Conservation (phyloP, 129 eudicot species). For the Calendula officinalis region DNA sequence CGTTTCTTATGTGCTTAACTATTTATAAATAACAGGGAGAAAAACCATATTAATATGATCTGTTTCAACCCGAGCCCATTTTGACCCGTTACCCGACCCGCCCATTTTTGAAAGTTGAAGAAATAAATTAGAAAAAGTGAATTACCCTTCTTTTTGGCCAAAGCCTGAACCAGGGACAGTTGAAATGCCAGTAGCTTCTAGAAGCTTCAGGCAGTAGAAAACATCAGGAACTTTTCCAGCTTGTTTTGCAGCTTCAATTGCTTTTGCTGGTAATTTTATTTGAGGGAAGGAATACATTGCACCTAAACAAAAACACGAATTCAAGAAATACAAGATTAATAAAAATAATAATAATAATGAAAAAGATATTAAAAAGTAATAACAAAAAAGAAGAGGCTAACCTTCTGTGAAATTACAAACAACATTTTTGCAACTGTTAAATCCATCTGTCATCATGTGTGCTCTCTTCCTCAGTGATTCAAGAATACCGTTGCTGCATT, state of each 20-base stretch:
- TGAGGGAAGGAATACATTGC: slow-evolving; percentile 99
- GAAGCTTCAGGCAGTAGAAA: slow-evolving; percentile 87
- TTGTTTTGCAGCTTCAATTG: slow-evolving; percentile 74
- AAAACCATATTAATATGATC: no score
- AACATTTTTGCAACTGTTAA: slow-evolving; percentile 94
- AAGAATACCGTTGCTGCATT: slow-evolving; percentile 89
- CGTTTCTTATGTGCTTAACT: no score
- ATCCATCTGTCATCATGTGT: slow-evolving; percentile 92
- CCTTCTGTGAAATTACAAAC: slow-evolving; percentile 98
- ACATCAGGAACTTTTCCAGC: slow-evolving; percentile 93
- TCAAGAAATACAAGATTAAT: not conserved
- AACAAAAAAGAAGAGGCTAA: slow-evolving; percentile 8
- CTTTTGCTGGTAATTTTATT: slow-evolving; percentile 79
- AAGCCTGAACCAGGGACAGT: slow-evolving; percentile 99
- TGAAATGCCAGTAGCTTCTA: slow-evolving; percentile 97
- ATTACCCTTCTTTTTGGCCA: slow-evolving; percentile 92
- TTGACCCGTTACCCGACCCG: not conserved
- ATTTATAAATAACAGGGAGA: no score
- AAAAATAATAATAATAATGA: not conserved
- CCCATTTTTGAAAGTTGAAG: not conserved
- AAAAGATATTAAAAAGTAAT: not conserved
- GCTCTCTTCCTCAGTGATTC: slow-evolving; percentile 93
- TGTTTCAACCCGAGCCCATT: no score
- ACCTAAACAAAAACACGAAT: slow-evolving; percentile 36
- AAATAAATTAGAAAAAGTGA: not conserved